These are phyloP conservation scores for Hippophae tibetana DNA, from an alignment of 306 rosid genomes.

Conservation along the genomic window DNA sequence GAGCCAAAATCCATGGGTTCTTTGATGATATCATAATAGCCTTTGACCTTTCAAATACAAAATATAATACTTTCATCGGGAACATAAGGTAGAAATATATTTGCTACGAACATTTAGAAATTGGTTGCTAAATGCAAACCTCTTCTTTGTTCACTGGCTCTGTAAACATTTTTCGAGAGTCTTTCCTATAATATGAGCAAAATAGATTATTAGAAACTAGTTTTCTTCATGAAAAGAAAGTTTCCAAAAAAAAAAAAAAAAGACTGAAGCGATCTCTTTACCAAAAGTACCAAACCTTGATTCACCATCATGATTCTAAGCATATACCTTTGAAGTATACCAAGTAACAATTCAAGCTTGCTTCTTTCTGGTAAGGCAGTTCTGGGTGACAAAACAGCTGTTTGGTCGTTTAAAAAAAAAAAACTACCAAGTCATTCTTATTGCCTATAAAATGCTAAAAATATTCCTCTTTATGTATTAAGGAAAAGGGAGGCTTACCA, in stretches of 20 bases:
- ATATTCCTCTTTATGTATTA: not conserved
- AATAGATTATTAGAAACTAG: constrained; percentile 2
- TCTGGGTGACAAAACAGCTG: constrained; percentile 3
- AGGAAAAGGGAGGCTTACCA: not conserved
- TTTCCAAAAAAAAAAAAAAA: not conserved
- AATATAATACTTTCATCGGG: not conserved
- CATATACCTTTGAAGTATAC: constrained; percentile 10
- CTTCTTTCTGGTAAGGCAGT: constrained; percentile 1
- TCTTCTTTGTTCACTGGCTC: constrained; percentile 18
- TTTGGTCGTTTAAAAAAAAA: not conserved
- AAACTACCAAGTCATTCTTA: not conserved
- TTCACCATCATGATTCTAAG: not conserved
- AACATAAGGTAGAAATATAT: not conserved
- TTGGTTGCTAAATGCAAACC: constrained; percentile 11
- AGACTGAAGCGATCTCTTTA: not conserved
- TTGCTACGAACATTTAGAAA: not conserved
- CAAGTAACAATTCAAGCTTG: constrained; percentile 16
- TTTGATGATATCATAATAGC: constrained; percentile 20
- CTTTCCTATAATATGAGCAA: constrained; percentile 11
- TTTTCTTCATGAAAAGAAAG: not conserved
- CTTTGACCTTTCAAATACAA: constrained; percentile 13
- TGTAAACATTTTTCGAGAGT: constrained; percentile 2
- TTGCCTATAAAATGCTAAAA: not conserved
- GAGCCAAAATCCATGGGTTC: constrained; percentile 24
- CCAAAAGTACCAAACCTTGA: not conserved